These are phyloP conservation scores for Daldinia sp. DNA, from an alignment of 2,329 filamentous ascomycete genomes.

Conservation along the genomic window DNA sequence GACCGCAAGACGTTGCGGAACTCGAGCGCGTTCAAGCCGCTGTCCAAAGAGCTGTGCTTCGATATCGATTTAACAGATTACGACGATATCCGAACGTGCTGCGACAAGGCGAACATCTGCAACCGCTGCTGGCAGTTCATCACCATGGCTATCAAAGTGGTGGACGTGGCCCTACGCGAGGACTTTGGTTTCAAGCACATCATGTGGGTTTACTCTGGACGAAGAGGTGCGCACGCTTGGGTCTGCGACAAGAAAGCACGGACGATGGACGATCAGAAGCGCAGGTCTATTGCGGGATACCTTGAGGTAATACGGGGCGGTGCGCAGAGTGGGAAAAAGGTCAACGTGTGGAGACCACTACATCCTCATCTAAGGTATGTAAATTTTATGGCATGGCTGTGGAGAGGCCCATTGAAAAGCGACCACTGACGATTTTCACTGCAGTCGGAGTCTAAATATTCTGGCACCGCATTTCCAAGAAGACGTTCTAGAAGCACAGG, in stretches of 20 bases:
- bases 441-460: slow-evolving; percentile 81
- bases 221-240: slow-evolving; percentile 97
- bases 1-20: slow-evolving; percentile 91
- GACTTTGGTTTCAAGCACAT: slow-evolving; percentile 98
- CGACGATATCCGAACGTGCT: slow-evolving; percentile 96
- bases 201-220: slow-evolving; percentile 97
- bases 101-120: slow-evolving; percentile 92
- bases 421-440: slow-evolving; percentile 35
- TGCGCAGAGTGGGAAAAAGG: slow-evolving; percentile 85
- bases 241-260: slow-evolving; percentile 92
- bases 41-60: slow-evolving; percentile 95
- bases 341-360: slow-evolving; percentile 84
- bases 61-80: slow-evolving; percentile 99
- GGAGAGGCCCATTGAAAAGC: neutral
- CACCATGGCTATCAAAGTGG: slow-evolving; percentile 95
- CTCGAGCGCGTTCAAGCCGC: slow-evolving; percentile 79
- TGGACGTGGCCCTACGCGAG: slow-evolving; percentile 87
- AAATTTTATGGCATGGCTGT: neutral
- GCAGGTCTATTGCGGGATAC: slow-evolving; percentile 87
- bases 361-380: slow-evolving; percentile 86
- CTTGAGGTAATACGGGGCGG: slow-evolving; percentile 91
- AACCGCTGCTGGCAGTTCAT: slow-evolving; percentile 96
- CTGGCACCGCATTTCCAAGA: slow-evolving; percentile 86
- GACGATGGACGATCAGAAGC: slow-evolving; percentile 84
- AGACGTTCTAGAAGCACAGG: slow-evolving; percentile 84